Percentiles rank a stretch among this genome's conserved stretches.
These are phyloP conservation scores for Juncus effusus DNA, from an alignment of 176 grass and related monocot genomes.

Conservation along the genomic window DNA sequence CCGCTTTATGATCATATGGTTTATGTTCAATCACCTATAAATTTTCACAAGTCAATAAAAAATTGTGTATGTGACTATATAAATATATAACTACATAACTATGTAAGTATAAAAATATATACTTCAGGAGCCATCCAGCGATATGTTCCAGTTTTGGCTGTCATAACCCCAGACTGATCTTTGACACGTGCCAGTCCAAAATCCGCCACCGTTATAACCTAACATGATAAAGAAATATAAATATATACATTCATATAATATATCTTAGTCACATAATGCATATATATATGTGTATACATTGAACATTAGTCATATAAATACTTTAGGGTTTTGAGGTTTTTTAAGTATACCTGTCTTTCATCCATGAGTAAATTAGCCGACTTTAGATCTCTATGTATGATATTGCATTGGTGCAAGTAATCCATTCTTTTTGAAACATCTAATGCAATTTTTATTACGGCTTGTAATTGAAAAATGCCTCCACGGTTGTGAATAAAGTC, in stretches of 20 bases:
- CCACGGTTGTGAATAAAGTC: conserved; percentile 71
- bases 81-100: conserved; percentile 41
- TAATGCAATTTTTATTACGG: conserved; percentile 75
- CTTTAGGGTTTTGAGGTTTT: not conserved
- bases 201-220: conserved; percentile 81
- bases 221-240: conserved; percentile 10
- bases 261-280: not conserved
- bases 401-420: conserved; percentile 94
- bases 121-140: too few species aligned
- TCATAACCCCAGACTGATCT: conserved; percentile 79
- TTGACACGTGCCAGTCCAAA: conserved; percentile 82
- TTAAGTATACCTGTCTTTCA: conserved; percentile 41
- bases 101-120: too few species aligned
- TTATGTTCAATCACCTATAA: conserved; percentile 43
- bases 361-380: conserved; percentile 97
- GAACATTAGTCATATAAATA: conserved; percentile 4
- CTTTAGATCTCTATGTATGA: conserved; percentile 88
- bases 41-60: not conserved
- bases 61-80: not conserved
- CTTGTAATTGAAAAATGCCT: conserved; percentile 59
- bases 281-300: conserved; percentile 5
- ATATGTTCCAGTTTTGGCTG: conserved; percentile 68
- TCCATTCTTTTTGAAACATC: conserved; percentile 97
- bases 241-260: not conserved
- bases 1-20: conserved; percentile 36